These are phyloP conservation scores for Gyromitra esculenta DNA, from an alignment of 2,329 filamentous ascomycete species.

Conservation along the genomic window DNA sequence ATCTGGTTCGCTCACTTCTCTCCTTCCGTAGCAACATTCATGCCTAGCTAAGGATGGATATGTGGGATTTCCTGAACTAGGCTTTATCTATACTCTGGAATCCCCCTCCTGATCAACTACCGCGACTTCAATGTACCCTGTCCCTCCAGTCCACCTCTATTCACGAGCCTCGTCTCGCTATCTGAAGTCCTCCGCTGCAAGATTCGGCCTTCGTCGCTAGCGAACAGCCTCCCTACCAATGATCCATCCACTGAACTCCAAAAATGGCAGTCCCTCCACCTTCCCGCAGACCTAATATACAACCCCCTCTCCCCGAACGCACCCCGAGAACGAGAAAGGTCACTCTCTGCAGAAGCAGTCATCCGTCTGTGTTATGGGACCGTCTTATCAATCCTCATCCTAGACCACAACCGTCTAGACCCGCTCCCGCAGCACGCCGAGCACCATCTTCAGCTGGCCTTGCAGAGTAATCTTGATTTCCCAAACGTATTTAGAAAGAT, in stretches of 20 bases:
- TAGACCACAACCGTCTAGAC: conserved; percentile 35
- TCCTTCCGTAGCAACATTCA: background rate
- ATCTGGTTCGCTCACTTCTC: conserved; percentile 51
- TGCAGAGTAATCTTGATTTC: conserved; percentile 29
- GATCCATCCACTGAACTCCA: conserved; percentile 46
- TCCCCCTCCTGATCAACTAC: conserved; percentile 55
- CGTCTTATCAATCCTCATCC: conserved; percentile 49
- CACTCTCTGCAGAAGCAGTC: conserved; percentile 49
- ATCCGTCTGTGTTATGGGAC: conserved; percentile 50
- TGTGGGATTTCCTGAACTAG: conserved; percentile 10
- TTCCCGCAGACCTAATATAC: conserved; percentile 23
- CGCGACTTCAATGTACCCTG: conserved; percentile 54
- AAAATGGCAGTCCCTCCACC: conserved; percentile 49
- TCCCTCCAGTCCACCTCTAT: conserved; percentile 44
- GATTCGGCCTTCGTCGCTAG: conserved; percentile 53
- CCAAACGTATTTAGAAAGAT: conserved; percentile 36
- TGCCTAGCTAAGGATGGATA: background rate
- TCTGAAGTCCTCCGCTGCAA: conserved; percentile 55
- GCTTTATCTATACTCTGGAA: conserved; percentile 56
- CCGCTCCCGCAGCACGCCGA: conserved; percentile 16
- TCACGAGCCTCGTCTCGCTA: conserved; percentile 50
- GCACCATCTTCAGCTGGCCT: conserved; percentile 8
- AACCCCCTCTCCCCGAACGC: conserved; percentile 23
- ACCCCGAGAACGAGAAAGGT: conserved; percentile 15
- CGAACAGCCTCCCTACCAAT: conserved; percentile 18